These are phyloP conservation scores for Tulasnella sp. DNA, from an alignment of 768 basidiomycete species.

Conservation along the genomic window DNA sequence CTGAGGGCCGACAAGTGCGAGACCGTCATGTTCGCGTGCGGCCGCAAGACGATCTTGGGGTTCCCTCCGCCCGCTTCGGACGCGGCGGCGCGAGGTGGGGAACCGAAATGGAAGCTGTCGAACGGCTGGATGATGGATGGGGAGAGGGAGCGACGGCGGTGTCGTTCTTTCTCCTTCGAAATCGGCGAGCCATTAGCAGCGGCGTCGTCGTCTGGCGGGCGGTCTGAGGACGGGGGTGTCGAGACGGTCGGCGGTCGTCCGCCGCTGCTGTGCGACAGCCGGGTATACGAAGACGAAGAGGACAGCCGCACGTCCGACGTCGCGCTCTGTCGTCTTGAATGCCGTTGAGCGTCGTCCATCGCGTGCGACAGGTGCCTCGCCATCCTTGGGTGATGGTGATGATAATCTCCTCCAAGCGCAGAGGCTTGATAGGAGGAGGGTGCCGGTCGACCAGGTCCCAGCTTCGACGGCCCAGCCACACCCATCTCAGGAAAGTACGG, in stretches of 20 bases:
- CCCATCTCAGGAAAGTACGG: slow-evolving; percentile 10
- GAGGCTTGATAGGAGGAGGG: not conserved
- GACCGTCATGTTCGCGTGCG: slow-evolving; percentile 59
- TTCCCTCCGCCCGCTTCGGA: not conserved
- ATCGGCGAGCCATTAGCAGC: slow-evolving; percentile 9
- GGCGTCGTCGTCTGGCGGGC: slow-evolving; percentile 8
- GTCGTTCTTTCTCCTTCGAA: not conserved
- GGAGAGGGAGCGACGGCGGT: not conserved
- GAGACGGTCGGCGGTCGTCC: slow-evolving; percentile 11
- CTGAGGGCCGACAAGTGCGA: slow-evolving; percentile 80
- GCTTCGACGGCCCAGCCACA: slow-evolving; percentile 1
- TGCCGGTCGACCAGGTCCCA: not conserved
- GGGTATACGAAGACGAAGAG: slow-evolving; percentile 10
- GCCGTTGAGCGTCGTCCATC: not conserved
- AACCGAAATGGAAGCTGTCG: slow-evolving; percentile 5
- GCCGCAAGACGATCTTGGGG: slow-evolving; percentile 31
- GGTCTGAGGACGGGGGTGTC: slow-evolving; percentile 15
- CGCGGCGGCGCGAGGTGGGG: slow-evolving; percentile 2
- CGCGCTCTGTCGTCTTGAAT: not conserved
- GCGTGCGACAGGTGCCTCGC: not conserved
- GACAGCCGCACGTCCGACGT: not conserved
- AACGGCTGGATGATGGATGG: slow-evolving; percentile 7
- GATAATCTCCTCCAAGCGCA: not conserved
- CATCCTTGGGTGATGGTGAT: not conserved
- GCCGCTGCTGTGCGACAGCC: slow-evolving; percentile 3